Evolutionary conservation across 306 rosid genomes (phyloP).

Genomic region (Quercus robur): DNA sequence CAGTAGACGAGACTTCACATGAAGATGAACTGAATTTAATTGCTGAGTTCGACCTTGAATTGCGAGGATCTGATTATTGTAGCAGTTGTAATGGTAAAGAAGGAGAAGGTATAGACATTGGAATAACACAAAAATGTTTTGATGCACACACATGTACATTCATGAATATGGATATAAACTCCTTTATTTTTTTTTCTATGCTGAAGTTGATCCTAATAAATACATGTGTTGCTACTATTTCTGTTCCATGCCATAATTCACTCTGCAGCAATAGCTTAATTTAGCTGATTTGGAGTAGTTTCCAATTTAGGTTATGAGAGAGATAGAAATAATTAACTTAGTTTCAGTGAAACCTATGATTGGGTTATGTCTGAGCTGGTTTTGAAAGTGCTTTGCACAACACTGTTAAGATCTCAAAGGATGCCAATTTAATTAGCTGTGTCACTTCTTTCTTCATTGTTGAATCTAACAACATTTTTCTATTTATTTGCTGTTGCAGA

Average conservation of each 20-base stretch:
- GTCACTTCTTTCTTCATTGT: slow-evolving; percentile 4
- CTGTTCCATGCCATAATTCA: neutral
- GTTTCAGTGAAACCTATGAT: neutral
- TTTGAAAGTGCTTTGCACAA: neutral
- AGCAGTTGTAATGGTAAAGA: accelerated
- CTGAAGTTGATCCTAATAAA: neutral
- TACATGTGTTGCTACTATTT: neutral
- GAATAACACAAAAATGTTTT: no score
- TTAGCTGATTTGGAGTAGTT: no score
- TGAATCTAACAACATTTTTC: no score
- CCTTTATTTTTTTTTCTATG: accelerated
- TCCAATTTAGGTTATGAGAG: no score
- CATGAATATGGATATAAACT: neutral
- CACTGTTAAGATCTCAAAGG: neutral
- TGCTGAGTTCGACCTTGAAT: neutral
- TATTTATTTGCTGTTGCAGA: no score
- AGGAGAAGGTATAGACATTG: neutral
- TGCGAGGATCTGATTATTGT: neutral
- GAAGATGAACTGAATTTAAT: no score
- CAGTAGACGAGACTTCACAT: no score
- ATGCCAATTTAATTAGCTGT: no score
- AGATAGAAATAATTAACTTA: neutral
- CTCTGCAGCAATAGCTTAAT: no score
- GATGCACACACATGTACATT: neutral
- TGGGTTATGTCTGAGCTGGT: no score